phyloP scores from a whole-genome alignment of 768 basidiomycete genomes.

The Boletus rubropictus region DNA sequence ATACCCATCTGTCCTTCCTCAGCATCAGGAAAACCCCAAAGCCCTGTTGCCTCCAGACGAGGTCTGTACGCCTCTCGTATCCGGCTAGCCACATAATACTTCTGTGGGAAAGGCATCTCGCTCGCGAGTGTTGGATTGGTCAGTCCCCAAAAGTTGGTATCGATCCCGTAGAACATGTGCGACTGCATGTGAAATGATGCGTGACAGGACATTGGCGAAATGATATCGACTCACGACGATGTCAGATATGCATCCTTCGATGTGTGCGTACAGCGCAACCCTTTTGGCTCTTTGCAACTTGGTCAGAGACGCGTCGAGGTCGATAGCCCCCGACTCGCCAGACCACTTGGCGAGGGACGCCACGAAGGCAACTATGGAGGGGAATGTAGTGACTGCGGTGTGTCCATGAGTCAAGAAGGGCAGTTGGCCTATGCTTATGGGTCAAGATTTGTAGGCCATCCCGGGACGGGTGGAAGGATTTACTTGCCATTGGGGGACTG shows the following conservation, averaged over 20 bases:
- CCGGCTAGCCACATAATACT: conserved; percentile 66
- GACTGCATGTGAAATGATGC: conserved; percentile 37
- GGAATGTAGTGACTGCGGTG: conserved; percentile 44
- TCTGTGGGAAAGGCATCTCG: conserved; percentile 59
- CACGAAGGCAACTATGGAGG: conserved; percentile 63
- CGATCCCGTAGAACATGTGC: conserved; percentile 55
- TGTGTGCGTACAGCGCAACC: conserved; percentile 60
- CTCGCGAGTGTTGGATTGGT: conserved; percentile 51
- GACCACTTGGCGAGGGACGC: conserved; percentile 39
- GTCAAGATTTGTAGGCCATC: conserved; percentile 1
- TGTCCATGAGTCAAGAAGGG: conserved; percentile 64
- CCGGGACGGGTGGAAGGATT: background rate
- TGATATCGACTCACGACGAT: conserved; percentile 50
- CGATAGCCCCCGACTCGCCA: conserved; percentile 27
- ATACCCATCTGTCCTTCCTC: conserved; percentile 36
- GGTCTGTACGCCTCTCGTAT: conserved; percentile 52
- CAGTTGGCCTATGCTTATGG: conserved; percentile 50
- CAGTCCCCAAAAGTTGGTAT: conserved; percentile 56
- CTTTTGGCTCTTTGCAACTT: conserved; percentile 46
- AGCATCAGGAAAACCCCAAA: conserved; percentile 48
- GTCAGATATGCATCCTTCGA: conserved; percentile 62
- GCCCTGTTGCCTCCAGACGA: conserved; percentile 55
- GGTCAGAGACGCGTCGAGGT: conserved; percentile 47
- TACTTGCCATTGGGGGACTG: conserved; percentile 65
- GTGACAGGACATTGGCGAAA: background rate